phyloP scores from a whole-genome alignment of 352 stramenopile genomes.

The Globisporangium cylindrosporum region DNA sequence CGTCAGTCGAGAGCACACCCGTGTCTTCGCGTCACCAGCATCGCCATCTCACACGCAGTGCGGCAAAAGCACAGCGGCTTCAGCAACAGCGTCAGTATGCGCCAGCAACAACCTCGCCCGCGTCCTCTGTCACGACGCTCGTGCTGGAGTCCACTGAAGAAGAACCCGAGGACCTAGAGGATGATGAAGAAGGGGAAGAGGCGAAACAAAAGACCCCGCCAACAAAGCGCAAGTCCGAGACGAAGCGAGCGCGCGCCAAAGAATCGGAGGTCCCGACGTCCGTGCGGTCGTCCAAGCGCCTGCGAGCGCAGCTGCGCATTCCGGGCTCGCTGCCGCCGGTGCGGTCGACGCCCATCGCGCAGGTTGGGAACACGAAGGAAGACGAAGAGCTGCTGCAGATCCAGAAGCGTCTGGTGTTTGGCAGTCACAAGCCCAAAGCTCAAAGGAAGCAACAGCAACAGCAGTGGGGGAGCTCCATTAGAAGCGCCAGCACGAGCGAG shows the following conservation, averaged over 20 bases:
- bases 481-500: neutral
- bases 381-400: constrained; percentile 29
- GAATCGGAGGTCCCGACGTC: constrained; percentile 6
- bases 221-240: constrained; percentile 6
- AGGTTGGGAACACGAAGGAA: constrained; percentile 26
- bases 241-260: neutral
- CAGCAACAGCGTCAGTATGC: neutral
- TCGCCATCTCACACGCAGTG: constrained; percentile 2
- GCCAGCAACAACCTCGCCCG: neutral
- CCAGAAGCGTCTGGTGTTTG: constrained; percentile 32
- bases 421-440: constrained; percentile 7
- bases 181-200: neutral
- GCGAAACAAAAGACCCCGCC: constrained; percentile 10
- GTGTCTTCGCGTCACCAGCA: neutral
- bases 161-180: constrained; percentile 9
- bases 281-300: constrained; percentile 16
- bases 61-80: neutral
- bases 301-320: constrained; percentile 14
- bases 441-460: neutral
- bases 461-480: neutral
- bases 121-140: constrained; percentile 3
- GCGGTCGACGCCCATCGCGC: constrained; percentile 22
- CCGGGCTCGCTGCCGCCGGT: constrained; percentile 17
- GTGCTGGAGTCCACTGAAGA: constrained; percentile 7
- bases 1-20: neutral